Conservation (phyloP, 31 red algal genomes). For the Pterothamnion heteromorphum region DNA sequence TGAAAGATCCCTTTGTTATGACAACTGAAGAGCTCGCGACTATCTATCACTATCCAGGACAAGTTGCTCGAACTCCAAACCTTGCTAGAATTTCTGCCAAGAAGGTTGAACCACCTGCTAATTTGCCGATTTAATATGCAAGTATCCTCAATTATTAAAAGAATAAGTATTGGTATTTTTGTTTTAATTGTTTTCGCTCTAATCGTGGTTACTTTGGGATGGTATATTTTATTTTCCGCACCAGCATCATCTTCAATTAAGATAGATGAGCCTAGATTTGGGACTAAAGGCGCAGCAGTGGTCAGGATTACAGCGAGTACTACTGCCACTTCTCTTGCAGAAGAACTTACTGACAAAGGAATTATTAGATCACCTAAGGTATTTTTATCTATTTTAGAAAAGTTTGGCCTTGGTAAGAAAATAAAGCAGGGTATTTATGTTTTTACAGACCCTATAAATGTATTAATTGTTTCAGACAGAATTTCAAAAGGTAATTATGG, state of each 20-base stretch:
- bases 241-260: too few species aligned
- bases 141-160: too few species aligned
- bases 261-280: too few species aligned
- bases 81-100: neutral
- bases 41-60: neutral
- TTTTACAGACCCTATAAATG: neutral
- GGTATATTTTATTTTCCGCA: too few species aligned
- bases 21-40: slow-evolving; percentile 8
- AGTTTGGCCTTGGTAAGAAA: neutral
- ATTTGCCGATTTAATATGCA: neutral
- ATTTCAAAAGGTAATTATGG: neutral
- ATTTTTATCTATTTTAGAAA: neutral
- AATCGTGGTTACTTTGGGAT: too few species aligned
- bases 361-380: neutral
- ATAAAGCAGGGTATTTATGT: neutral
- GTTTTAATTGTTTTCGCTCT: too few species aligned
- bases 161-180: too few species aligned
- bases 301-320: too few species aligned
- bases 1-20: neutral
- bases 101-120: neutral
- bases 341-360: neutral
- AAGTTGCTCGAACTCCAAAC: neutral
- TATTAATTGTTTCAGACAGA: neutral
- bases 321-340: too few species aligned
- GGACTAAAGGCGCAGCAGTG: too few species aligned